A percentile compares a stretch with the other conserved stretches of the same genome.
phyloP scores from a whole-genome alignment of 1,284 basidiomycete species.

The Clitocybe nebularis region DNA sequence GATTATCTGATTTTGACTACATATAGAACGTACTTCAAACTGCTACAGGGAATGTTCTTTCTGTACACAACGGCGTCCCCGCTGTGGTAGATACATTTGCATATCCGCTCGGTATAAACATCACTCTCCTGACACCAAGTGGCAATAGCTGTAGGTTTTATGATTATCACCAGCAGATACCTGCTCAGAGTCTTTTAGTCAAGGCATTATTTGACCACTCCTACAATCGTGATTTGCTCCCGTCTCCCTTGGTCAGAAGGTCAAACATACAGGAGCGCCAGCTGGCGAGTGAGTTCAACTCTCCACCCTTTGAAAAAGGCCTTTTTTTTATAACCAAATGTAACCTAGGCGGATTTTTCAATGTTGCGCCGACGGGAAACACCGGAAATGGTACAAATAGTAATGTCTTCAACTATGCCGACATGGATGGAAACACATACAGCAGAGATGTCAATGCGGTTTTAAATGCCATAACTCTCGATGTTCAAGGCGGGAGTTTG shows the following conservation, averaged over 20 bases:
- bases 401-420: constrained; percentile 62
- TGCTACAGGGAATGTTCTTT: constrained; percentile 49
- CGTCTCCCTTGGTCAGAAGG: constrained; percentile 53
- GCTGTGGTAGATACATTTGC: constrained; percentile 56
- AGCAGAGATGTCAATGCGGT: constrained; percentile 55
- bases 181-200: constrained; percentile 31
- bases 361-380: constrained; percentile 42
- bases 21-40: constrained; percentile 59
- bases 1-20: constrained; percentile 6
- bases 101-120: constrained; percentile 63
- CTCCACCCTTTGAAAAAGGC: too few species aligned
- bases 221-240: constrained; percentile 55
- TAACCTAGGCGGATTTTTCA: constrained; percentile 58
- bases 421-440: constrained; percentile 60
- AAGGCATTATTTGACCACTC: constrained; percentile 60
- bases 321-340: too few species aligned
- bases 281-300: constrained; percentile 52
- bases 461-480: constrained; percentile 56
- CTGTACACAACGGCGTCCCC: constrained; percentile 56
- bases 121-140: constrained; percentile 40
- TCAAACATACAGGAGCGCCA: constrained; percentile 59
- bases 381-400: constrained; percentile 65
- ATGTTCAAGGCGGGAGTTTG: constrained; percentile 55
- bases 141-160: constrained; percentile 46
- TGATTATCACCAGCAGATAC: neutral